Evolutionary conservation across 768 basidiomycete species (phyloP), one percentile per base, ranked within the genome.

Genomic region (Termitomyces eurrhizus): DNA sequence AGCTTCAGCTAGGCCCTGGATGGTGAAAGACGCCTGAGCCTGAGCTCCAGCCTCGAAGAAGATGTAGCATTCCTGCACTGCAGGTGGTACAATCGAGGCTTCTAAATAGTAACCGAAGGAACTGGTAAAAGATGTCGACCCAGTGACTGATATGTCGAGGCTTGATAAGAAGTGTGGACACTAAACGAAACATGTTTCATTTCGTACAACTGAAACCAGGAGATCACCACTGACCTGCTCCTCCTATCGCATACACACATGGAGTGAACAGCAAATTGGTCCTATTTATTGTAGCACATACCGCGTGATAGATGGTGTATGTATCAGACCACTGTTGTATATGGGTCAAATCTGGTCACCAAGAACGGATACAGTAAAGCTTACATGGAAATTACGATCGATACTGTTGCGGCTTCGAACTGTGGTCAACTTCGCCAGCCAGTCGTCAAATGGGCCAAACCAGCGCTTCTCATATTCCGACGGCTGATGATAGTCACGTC

Each of bases 141-240:
- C 52, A 21, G 52, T 41, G 37, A 54, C 52, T 21, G 52, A 54
- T 37, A 54, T 54, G 35, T 54, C 52, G 21, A 54, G 36, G 12
- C n/a, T 37, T 8, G 52, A 54, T 54, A 2, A 18, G 37, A 54
- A 54, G 24, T 54, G 12, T 3, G 52, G 52, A 36, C 52, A 54
- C 36, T 36, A 11, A 36, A 52, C 7, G 1, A 35, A 35, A 52
- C 2, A 2, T 29, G 14, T 48, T 48, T 48, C 46, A 7, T 48
- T 52, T 21, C 9, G n/a, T n/a, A 21, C 21, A 18, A 35, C 33
- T 36, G 46, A 26, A 26, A 29, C n/a, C 45, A 7, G 1, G 4
- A 24, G 12, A 36, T 52, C 51, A 21, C 35, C 8, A n/a, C 51
- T 35, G 2, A 52, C 51, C 51, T 52, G 51, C 35, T 52, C 51